These are phyloP conservation scores for Auricularia sp. DNA, from an alignment of 768 basidiomycete genomes.

Conservation along the genomic window DNA sequence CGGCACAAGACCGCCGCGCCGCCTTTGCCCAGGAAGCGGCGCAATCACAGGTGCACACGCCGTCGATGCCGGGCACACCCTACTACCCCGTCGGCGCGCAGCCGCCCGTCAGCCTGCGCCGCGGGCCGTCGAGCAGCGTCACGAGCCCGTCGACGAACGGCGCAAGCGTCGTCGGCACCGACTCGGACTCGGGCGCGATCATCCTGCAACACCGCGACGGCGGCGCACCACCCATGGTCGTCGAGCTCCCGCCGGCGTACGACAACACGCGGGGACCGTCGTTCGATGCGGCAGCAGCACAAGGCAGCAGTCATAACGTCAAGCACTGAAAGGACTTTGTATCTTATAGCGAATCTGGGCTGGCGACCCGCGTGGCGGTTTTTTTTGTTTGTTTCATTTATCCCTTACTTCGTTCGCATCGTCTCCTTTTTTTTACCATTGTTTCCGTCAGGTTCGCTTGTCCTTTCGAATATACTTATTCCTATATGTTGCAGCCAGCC, in stretches of 20 bases:
- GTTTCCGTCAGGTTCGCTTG: background rate
- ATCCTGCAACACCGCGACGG: background rate
- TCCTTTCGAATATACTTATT: conserved; percentile 1
- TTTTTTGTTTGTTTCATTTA: background rate
- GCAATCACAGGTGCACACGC: background rate
- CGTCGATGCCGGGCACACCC: background rate
- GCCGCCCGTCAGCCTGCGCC: background rate
- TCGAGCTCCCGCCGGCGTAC: background rate
- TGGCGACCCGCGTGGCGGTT: background rate
- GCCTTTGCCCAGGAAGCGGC: background rate
- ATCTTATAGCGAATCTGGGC: background rate
- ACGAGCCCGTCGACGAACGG: background rate
- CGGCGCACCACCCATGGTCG: background rate
- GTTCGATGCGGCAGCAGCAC: background rate
- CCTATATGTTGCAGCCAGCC: background rate
- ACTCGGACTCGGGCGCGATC: background rate
- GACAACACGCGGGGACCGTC: background rate
- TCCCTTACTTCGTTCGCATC: background rate
- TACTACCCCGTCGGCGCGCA: background rate
- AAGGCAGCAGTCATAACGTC: background rate
- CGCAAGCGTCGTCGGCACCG: background rate
- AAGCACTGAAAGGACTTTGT: background rate
- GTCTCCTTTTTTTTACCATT: background rate
- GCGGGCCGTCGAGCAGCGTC: background rate
- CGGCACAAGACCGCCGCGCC: background rate